These are phyloP conservation scores for Rhynchosporium graminicola DNA, from an alignment of 2,329 filamentous ascomycete species.

Conservation along the genomic window DNA sequence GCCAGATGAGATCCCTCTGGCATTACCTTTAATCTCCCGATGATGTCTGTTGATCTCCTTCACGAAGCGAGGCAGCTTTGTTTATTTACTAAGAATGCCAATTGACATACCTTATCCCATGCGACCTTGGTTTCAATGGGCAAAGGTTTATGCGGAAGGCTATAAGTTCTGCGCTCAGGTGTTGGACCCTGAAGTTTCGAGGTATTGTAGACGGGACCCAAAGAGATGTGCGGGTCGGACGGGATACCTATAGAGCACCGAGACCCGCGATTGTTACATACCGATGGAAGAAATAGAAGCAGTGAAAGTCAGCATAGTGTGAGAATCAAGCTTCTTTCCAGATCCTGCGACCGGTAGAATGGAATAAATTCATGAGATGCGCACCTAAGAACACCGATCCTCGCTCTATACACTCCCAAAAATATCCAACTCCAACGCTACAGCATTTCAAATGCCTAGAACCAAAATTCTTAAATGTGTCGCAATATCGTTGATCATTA, in stretches of 20 bases:
- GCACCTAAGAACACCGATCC: conserved; percentile 1
- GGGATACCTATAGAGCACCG: too few relatives aligned
- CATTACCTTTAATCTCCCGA: conserved; percentile 71
- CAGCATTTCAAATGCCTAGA: not conserved
- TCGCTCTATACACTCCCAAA: not conserved
- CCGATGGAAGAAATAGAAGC: too few relatives aligned
- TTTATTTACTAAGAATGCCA: conserved; percentile 44
- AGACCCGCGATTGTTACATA: too few relatives aligned
- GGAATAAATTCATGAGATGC: not conserved
- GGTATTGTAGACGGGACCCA: not conserved
- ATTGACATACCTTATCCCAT: conserved; percentile 54
- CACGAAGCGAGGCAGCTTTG: not conserved
- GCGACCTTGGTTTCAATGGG: conserved; percentile 69
- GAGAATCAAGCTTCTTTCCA: not conserved
- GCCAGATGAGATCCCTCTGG: conserved; percentile 55
- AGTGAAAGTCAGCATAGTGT: not conserved
- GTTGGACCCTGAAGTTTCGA: not conserved
- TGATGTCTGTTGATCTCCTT: conserved; percentile 46
- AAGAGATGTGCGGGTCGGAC: not conserved
- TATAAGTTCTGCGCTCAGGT: not conserved
- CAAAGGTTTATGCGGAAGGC: conserved; percentile 56
- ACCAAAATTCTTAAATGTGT: not conserved
- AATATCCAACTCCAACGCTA: conserved; percentile 8
- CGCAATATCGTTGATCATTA: conserved; percentile 9
- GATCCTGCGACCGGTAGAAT: too few relatives aligned